Base-by-base conservation (phyloP, 495 filamentous ascomycete species). In the Lineolata rhizophorae region DNA sequence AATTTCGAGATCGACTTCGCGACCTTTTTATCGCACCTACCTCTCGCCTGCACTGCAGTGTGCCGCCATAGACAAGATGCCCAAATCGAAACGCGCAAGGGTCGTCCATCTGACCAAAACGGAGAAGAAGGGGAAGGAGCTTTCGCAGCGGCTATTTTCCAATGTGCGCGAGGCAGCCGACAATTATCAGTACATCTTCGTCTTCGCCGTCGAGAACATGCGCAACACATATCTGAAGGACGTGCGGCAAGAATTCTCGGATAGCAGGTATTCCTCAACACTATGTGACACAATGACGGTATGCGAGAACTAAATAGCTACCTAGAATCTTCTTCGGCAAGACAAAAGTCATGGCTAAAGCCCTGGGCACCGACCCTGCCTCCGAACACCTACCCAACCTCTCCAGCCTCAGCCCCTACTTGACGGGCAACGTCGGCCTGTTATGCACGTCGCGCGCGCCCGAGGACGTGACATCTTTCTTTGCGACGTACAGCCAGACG, bases 181-280 rank as follows among this genome's bases (percentile, higher is more conserved):
- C 43, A 55, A 74, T 44, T 90, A 87, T 65, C 70, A 82, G 46
- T 70, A 82, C 56, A 73, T 82, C 56, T 85, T 87, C 57, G 78
- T 94, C 53, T 92, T 95, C 54, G 64, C 64, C 37, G 72, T 95
- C 35, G 76, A 92, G 48, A 95, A 97, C 63, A 97, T 97, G 87
- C 81, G 87, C 42, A 97, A 97, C 54, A 91, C 77, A 26, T 82
- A 93, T 53, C 57, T 97, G 50, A 95, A 95, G 58, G 71, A 80
- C 47, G 79, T 95, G 39, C 67, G 87, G 36, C 63, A 69, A 26
- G 71, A 93, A 41, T 70, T 95, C 35, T 58, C 62, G 31, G 80
- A 91, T 53, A 78, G 75, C 61, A 67, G 87, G 78, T 91, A 60
- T 34, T 13, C 8, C 9, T 14, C n/a, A n/a, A n/a, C n/a, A n/a